Percentiles rank a stretch among this genome's conserved stretches.
Conservation (phyloP, 139 green algal genomes). For the Chlorella sp. region DNA sequence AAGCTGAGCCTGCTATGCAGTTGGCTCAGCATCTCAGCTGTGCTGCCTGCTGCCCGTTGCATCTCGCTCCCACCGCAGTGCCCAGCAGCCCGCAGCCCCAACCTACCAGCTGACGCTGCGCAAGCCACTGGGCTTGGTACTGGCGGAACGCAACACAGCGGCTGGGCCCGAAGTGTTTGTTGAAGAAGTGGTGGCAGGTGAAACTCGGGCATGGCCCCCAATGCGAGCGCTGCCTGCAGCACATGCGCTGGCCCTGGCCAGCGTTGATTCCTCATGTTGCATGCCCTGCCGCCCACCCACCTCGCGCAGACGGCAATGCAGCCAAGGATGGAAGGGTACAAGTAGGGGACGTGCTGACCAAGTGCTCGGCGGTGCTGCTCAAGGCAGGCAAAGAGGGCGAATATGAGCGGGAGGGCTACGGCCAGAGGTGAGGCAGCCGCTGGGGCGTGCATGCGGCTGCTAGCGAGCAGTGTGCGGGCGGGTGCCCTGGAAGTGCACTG, state of each 20-base stretch:
- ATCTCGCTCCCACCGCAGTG: background rate
- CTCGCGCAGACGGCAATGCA: conserved; percentile 50
- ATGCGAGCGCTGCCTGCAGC: too few species aligned
- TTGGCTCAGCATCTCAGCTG: background rate
- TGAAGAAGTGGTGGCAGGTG: conserved; percentile 49
- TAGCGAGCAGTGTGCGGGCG: too few species aligned
- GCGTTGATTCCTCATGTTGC: background rate
- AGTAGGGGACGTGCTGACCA: conserved; percentile 35
- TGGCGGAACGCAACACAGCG: conserved; percentile 41
- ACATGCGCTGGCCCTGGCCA: background rate
- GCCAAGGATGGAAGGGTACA: conserved; percentile 24
- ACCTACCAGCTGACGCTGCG: conserved; percentile 43
- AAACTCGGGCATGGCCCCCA: too few species aligned
- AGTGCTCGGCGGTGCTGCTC: conserved; percentile 58
- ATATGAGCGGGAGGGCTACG: conserved; percentile 66
- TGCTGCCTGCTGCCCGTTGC: background rate
- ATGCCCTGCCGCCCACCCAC: background rate
- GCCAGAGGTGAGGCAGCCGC: conserved; percentile 6
- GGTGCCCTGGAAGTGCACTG: too few species aligned
- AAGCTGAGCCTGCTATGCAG: background rate
- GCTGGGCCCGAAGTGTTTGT: conserved; percentile 49
- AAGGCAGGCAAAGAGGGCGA: conserved; percentile 70
- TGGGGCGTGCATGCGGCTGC: too few species aligned
- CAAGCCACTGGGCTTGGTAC: conserved; percentile 54
- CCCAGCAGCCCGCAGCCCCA: background rate